A percentile compares a stretch with the other conserved stretches of the same genome.
Conservation (phyloP, 805 yeast genomes). For the Maudiozyma serrabonitensis region DNA sequence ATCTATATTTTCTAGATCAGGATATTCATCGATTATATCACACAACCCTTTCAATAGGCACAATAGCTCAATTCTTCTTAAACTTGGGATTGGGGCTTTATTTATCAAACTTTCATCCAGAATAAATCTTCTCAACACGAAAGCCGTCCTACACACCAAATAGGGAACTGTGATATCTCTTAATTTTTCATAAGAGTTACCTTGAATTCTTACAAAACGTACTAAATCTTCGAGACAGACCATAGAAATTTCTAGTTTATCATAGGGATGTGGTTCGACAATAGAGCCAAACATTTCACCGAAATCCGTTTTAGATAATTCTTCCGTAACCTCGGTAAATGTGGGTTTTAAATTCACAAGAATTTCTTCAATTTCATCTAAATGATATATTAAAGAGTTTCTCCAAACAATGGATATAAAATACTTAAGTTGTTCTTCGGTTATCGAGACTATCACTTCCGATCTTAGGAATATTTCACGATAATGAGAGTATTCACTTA, state of each 20-base stretch:
- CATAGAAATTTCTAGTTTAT: slow-evolving; percentile 42
- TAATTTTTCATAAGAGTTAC: slow-evolving; percentile 11
- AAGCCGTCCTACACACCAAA: slow-evolving; percentile 47
- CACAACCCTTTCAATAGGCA: slow-evolving; percentile 37
- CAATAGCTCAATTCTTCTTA: slow-evolving; percentile 56
- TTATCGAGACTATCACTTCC: slow-evolving; percentile 25
- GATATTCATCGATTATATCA: slow-evolving; percentile 15
- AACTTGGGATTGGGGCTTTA: slow-evolving; percentile 52
- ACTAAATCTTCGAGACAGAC: slow-evolving; percentile 48
- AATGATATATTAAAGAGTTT: slow-evolving; percentile 49
- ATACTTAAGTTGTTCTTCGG: slow-evolving; percentile 30
- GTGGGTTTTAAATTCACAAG: slow-evolving; percentile 22
- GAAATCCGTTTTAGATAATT: slow-evolving; percentile 34
- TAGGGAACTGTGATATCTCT: slow-evolving; percentile 34
- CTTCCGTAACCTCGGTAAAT: slow-evolving; percentile 31
- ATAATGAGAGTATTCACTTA: slow-evolving; percentile 35
- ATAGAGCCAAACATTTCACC: slow-evolving; percentile 57
- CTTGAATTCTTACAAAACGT: slow-evolving; percentile 28
- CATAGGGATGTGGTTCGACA: slow-evolving; percentile 34
- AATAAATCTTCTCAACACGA: slow-evolving; percentile 52
- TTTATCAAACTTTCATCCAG: slow-evolving; percentile 53
- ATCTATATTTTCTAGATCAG: background rate
- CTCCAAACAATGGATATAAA: slow-evolving; percentile 45
- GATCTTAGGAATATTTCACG: slow-evolving; percentile 35
- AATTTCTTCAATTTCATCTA: slow-evolving; percentile 43